phyloP scores from a whole-genome alignment of 2,329 filamentous ascomycete species.

The Fusarium pseudoanthophilum region DNA sequence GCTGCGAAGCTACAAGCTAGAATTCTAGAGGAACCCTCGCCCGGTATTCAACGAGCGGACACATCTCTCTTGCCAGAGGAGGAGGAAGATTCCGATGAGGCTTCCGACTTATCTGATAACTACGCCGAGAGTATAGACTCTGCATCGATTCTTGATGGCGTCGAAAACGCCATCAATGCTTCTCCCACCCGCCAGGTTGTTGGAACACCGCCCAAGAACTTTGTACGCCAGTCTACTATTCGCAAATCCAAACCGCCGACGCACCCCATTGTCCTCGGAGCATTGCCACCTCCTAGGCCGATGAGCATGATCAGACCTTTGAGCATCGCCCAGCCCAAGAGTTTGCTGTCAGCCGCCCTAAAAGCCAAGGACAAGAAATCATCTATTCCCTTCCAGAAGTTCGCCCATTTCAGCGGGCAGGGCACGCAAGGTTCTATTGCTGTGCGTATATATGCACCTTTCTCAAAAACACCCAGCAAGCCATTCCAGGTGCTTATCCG shows the following conservation, averaged over 20 bases:
- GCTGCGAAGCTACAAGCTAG: slow-evolving; percentile 52
- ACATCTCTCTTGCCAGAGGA: slow-evolving; percentile 67
- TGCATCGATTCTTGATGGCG: slow-evolving; percentile 74
- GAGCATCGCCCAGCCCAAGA: slow-evolving; percentile 76
- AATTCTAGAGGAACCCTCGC: slow-evolving; percentile 52
- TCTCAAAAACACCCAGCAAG: slow-evolving; percentile 71
- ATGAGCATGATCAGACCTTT: slow-evolving; percentile 70
- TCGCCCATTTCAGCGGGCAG: slow-evolving; percentile 80
- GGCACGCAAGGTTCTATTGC: slow-evolving; percentile 80
- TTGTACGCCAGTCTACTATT: slow-evolving; percentile 71
- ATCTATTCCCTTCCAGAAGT: slow-evolving; percentile 78
- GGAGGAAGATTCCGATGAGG: slow-evolving; percentile 70
- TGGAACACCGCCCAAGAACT: slow-evolving; percentile 71
- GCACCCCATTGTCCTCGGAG: slow-evolving; percentile 68
- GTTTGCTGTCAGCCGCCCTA: slow-evolving; percentile 76
- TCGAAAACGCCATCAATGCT: slow-evolving; percentile 66
- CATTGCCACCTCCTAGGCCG: slow-evolving; percentile 77
- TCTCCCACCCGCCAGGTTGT: slow-evolving; percentile 68
- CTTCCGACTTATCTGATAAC: slow-evolving; percentile 70
- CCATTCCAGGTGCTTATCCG: slow-evolving; percentile 78
- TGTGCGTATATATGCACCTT: slow-evolving; percentile 81
- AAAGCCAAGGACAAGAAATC: slow-evolving; percentile 77
- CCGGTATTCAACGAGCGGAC: slow-evolving; percentile 56
- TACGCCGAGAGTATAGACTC: slow-evolving; percentile 77
- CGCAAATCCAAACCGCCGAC: slow-evolving; percentile 68